Percentiles rank a stretch among this genome's conserved stretches.
These are phyloP conservation scores for Sindora glabra DNA, from an alignment of 306 rosid species.

Conservation along the genomic window DNA sequence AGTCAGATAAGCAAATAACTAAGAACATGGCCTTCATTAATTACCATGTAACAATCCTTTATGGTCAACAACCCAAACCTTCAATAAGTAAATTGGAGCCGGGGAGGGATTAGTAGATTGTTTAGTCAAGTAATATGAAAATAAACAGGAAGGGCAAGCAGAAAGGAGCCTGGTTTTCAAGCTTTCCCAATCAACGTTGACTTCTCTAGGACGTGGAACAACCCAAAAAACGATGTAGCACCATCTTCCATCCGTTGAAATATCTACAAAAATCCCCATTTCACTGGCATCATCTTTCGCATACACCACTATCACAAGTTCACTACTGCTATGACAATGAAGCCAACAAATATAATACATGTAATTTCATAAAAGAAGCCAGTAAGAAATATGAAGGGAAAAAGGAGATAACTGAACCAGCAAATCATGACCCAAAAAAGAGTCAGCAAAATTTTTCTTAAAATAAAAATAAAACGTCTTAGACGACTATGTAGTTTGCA, in stretches of 20 bases:
- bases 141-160: constrained; percentile 60
- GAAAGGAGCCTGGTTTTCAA: constrained; percentile 53
- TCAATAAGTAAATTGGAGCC: constrained; percentile 46
- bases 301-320: background rate
- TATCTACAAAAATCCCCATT: constrained; percentile 43
- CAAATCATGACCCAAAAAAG: too few relatives aligned
- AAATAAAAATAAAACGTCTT: too few relatives aligned
- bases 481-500: too few relatives aligned
- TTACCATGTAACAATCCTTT: constrained; percentile 75
- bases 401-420: too few relatives aligned
- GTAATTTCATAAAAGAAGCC: background rate
- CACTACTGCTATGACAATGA: too few relatives aligned
- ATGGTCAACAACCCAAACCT: constrained; percentile 59
- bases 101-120: constrained; percentile 31
- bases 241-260: constrained; percentile 87
- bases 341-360: background rate
- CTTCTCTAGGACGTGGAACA: constrained; percentile 34
- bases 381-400: background rate
- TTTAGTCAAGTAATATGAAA: constrained; percentile 37
- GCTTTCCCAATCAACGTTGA: constrained; percentile 63
- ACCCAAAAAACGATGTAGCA: constrained; percentile 76
- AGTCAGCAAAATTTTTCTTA: too few relatives aligned
- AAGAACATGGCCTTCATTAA: background rate
- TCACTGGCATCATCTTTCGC: background rate
- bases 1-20: background rate